Conservation (phyloP, 2,329 filamentous ascomycete species). For the Epichloe bromicola region DNA sequence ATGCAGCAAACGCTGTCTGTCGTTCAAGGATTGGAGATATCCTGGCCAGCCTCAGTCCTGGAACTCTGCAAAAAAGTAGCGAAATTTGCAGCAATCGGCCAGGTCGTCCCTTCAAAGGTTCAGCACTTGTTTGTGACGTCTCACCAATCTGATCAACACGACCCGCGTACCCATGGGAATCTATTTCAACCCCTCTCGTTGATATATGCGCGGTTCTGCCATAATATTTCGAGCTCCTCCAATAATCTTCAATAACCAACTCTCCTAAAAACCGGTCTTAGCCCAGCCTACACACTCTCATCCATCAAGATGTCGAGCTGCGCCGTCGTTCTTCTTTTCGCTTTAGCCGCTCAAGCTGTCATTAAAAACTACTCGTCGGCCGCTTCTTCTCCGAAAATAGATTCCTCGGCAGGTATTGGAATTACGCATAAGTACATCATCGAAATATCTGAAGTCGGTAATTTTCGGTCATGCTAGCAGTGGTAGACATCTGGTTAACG, state of each 20-base stretch:
- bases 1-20: background rate
- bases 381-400: background rate
- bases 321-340: background rate
- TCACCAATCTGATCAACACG: background rate
- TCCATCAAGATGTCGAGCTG: background rate
- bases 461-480: background rate
- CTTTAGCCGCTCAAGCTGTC: background rate
- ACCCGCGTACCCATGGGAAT: background rate
- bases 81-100: background rate
- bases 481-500: background rate
- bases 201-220: background rate
- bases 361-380: background rate
- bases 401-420: background rate
- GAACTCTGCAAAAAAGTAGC: background rate
- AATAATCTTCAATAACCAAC: background rate
- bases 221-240: background rate
- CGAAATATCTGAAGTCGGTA: constrained; percentile 9
- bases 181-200: background rate
- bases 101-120: background rate
- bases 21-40: background rate
- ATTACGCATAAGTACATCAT: constrained; percentile 14
- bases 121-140: background rate
- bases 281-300: background rate
- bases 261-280: background rate
- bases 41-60: background rate